phyloP scores from a whole-genome alignment of 139 green algal species.

The Chlorella sp. region DNA sequence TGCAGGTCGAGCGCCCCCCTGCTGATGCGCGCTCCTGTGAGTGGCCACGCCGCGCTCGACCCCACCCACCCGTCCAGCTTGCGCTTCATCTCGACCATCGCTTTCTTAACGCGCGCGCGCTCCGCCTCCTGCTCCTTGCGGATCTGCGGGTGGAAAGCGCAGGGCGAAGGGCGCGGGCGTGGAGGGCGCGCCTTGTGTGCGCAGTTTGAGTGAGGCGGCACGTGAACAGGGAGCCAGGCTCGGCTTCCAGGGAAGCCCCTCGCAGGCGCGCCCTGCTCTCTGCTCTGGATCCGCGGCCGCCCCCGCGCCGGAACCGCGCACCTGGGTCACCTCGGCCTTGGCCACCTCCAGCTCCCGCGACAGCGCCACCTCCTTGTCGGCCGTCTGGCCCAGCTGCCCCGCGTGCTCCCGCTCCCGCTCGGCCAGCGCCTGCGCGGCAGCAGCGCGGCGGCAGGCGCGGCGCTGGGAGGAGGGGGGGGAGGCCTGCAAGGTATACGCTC shows the following conservation, averaged over 20 bases:
- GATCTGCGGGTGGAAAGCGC: no score
- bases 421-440: not conserved
- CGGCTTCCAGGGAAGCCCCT: no score
- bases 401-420: not conserved
- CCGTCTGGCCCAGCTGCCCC: not conserved
- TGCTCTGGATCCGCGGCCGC: no score
- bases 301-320: no score
- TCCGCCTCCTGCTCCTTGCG: slow-evolving; percentile 46
- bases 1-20: not conserved
- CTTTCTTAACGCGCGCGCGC: slow-evolving; percentile 44
- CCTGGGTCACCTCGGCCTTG: slow-evolving; percentile 13
- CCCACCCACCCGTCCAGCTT: slow-evolving; percentile 40
- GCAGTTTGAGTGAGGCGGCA: no score
- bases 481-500: no score
- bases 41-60: not conserved
- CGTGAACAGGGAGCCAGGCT: no score
- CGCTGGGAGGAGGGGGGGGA: no score
- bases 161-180: no score
- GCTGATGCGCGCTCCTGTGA: not conserved
- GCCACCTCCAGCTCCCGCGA: slow-evolving; percentile 10
- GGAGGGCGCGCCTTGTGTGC: no score
- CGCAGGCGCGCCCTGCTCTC: no score
- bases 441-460: no score
- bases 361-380: not conserved
- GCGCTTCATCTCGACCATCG: slow-evolving; percentile 44